Percentiles rank a stretch among this genome's conserved stretches.
phyloP scores from a whole-genome alignment of 257 asterid genomes.

The Paraleonurus japonicus region DNA sequence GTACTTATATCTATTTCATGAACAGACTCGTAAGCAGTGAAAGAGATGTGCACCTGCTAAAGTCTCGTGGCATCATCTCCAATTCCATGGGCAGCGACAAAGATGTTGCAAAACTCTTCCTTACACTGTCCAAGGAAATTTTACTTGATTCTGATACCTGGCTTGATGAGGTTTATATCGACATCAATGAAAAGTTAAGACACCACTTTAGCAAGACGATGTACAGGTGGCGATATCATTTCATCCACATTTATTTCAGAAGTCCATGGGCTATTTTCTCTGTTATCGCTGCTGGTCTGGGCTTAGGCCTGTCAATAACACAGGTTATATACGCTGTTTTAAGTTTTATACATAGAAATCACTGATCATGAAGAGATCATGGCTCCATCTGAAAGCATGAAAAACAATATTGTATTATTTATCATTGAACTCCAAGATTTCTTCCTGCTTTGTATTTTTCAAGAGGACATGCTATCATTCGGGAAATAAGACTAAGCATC shows the following conservation, averaged over 20 bases:
- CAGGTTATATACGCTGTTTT: slow-evolving; percentile 33
- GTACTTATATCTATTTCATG: slow-evolving; percentile 42
- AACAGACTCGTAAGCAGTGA: slow-evolving; percentile 31
- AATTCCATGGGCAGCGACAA: slow-evolving; percentile 36
- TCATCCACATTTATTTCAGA: slow-evolving; percentile 30
- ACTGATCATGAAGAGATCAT: background rate
- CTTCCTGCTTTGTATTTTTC: background rate
- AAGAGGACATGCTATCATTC: background rate
- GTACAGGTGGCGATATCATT: background rate
- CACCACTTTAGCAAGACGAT: slow-evolving; percentile 26
- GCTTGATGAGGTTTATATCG: slow-evolving; percentile 15
- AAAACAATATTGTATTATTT: background rate
- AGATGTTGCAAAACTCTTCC: slow-evolving; percentile 41
- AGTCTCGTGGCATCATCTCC: slow-evolving; percentile 27
- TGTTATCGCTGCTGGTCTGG: slow-evolving; percentile 40
- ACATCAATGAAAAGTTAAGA: background rate
- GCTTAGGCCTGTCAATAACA: slow-evolving; percentile 36
- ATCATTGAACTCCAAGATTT: background rate
- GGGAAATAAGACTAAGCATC: background rate
- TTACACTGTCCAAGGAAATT: slow-evolving; percentile 32
- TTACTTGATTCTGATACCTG: slow-evolving; percentile 28
- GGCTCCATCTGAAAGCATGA: background rate
- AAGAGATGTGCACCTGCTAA: slow-evolving; percentile 43
- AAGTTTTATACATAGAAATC: background rate
- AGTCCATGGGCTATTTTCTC: slow-evolving; percentile 47